Base-by-base conservation (phyloP, 768 basidiomycete species). In the Mycena polygramma region DNA sequence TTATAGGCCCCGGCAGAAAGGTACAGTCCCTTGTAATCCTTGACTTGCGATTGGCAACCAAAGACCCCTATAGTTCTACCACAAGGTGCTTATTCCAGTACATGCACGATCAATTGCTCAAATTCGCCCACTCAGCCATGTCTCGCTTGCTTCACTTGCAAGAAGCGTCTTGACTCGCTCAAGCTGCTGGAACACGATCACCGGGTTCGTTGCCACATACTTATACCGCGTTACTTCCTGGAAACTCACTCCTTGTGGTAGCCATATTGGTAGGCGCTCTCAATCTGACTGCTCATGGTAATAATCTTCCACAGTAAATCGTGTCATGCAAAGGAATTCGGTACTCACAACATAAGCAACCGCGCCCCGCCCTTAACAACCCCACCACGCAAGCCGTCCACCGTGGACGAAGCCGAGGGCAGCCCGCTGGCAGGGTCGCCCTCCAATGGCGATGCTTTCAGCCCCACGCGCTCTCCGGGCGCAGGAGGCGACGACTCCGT, bases 1-100 rank as follows among this genome's bases (percentile, higher is more conserved):
- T 91, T 37, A 90, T 96, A 85, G 95, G 95, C 22, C 95, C 95
- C 62, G 95, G 93, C 26, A 88, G 95, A 78, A 95, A 92, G 89
- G 95, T 94, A 77, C 30, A 6, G 30, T 75, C 88, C 73, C 49
- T 24, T 35, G 57, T 36, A 36, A 15, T 45, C 66, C 35, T 51
- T 41, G 26, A 68, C 39, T 49, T 63, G 9, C 9, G 22, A 63
- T 46, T 63, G 58, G 64, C 52, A 63, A 57, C 37, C 20, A 26
- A n/a, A 41, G 48, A 24, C 43, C 63, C 45, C 35, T 35, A 41
- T 74, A 94, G 93, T 84, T 94, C 49, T 96, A 94, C 76, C 93
- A 94, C 81, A 94, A 93, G 86, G 94, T 89, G 75, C 1, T 68
- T 26, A 45, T 30, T 30, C 30, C 2, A 30, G 30, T 30, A 6